Conservation (phyloP, 139 green algal genomes). For the Chlorella ohadii region DNA sequence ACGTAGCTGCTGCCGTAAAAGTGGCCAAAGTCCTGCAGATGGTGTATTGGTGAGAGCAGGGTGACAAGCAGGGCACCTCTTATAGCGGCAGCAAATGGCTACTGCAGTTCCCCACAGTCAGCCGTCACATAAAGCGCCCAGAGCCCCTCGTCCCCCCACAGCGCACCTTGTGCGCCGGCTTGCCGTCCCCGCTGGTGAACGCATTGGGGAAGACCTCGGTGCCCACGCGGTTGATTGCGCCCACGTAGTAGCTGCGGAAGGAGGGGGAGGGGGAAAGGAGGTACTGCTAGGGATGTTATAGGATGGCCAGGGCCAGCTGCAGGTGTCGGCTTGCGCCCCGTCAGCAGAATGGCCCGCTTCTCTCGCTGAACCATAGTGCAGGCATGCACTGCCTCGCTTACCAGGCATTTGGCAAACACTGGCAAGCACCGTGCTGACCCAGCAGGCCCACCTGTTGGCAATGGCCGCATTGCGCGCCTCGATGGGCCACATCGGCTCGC, state of each 20-base stretch:
- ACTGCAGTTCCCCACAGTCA: neutral
- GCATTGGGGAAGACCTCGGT: slow-evolving; percentile 93
- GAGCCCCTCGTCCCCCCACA: no score
- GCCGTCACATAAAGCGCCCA: no score
- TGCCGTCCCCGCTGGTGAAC: slow-evolving; percentile 94
- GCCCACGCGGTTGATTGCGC: slow-evolving; percentile 93
- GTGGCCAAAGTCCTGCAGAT: slow-evolving; percentile 80
- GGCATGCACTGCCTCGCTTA: no score
- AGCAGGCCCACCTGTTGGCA: slow-evolving; percentile 79
- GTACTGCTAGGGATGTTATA: no score
- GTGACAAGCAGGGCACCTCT: no score
- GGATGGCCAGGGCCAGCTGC: no score
- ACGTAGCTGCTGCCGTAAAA: slow-evolving; percentile 97
- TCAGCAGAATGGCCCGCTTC: no score
- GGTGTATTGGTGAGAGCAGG: no score
- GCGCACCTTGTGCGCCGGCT: slow-evolving; percentile 86
- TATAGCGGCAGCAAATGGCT: neutral
- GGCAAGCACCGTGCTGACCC: no score
- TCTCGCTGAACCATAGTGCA: no score
- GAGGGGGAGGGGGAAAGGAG: neutral
- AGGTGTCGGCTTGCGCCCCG: no score
- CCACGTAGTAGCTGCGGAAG: slow-evolving; percentile 24
- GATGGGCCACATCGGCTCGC: slow-evolving; percentile 89
- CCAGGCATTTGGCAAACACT: no score
- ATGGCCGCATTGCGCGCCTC: slow-evolving; percentile 94